Evolutionary conservation across 768 basidiomycete genomes (phyloP).

Genomic region (Amanita phalloides): DNA sequence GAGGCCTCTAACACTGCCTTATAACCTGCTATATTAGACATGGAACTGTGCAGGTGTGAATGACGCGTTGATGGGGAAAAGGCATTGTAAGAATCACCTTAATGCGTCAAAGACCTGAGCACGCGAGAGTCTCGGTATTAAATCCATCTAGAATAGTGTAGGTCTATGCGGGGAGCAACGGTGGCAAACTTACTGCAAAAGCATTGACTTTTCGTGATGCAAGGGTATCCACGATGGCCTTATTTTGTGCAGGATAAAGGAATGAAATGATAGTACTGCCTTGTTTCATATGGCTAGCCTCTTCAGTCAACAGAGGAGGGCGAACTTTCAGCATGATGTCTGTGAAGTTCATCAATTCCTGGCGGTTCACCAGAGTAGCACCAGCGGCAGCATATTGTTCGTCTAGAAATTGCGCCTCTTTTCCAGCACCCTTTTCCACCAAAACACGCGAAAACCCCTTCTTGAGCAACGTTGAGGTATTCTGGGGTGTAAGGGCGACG

Average conservation of each 20-base stretch:
- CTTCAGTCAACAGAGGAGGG: slow-evolving; percentile 56
- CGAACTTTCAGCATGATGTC: slow-evolving; percentile 86
- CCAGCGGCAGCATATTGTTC: slow-evolving; percentile 73
- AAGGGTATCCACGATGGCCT: slow-evolving; percentile 57
- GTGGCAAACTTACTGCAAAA: slow-evolving; percentile 44
- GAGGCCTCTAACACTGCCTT: slow-evolving; percentile 88
- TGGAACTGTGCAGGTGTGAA: slow-evolving; percentile 44
- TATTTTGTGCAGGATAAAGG: slow-evolving; percentile 77
- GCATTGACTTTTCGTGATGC: slow-evolving; percentile 57
- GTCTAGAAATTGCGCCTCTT: slow-evolving; percentile 68
- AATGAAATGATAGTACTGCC: slow-evolving; percentile 79
- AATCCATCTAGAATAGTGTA: slow-evolving; percentile 52
- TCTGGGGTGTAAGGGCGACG: slow-evolving; percentile 75
- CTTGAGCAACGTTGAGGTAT: slow-evolving; percentile 63
- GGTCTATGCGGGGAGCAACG: background rate
- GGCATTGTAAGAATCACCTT: slow-evolving; percentile 34
- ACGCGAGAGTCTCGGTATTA: slow-evolving; percentile 85
- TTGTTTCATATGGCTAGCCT: slow-evolving; percentile 51
- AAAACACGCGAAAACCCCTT: slow-evolving; percentile 72
- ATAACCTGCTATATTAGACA: slow-evolving; percentile 93
- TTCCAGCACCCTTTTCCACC: slow-evolving; percentile 63
- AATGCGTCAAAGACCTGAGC: slow-evolving; percentile 87
- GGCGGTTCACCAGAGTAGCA: slow-evolving; percentile 62
- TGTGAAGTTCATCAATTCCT: slow-evolving; percentile 54
- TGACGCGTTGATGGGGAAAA: background rate